These are phyloP conservation scores for Arthrinium phaeospermum DNA, from an alignment of 2,329 filamentous ascomycete species.

Conservation along the genomic window DNA sequence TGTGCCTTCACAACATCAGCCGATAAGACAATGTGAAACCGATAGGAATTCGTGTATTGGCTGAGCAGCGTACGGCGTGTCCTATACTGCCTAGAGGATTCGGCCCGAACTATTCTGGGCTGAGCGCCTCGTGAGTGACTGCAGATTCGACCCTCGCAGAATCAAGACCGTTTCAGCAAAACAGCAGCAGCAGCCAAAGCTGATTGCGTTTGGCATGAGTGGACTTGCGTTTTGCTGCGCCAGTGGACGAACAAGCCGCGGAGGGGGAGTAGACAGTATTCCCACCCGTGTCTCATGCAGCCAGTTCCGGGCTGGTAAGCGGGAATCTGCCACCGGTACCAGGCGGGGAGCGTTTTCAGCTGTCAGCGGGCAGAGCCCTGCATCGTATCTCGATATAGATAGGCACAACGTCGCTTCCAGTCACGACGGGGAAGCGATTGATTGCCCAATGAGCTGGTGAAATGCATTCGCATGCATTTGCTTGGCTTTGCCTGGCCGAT, in stretches of 20 bases:
- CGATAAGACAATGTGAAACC: not conserved
- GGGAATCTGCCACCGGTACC: not conserved
- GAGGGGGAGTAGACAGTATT: not conserved
- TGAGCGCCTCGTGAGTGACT: not conserved
- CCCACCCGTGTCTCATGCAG: not conserved
- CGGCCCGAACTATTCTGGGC: slow-evolving; percentile 8
- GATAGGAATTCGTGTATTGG: not conserved
- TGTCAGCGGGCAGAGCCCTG: not conserved
- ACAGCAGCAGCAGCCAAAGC: not conserved
- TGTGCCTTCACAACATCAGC: not conserved
- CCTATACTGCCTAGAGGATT: not conserved
- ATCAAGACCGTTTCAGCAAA: slow-evolving; percentile 10
- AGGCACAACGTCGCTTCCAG: not conserved
- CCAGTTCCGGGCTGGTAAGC: not conserved
- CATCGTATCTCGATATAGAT: slow-evolving; percentile 10
- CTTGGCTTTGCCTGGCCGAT: not conserved
- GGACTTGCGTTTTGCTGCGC: not conserved
- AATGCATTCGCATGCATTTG: not conserved
- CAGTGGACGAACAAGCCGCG: not conserved
- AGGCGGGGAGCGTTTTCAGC: not conserved
- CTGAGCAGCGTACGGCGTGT: slow-evolving; percentile 1
- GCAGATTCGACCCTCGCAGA: not conserved
- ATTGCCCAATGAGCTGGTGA: not conserved
- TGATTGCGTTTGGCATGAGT: not conserved
- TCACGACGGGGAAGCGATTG: not conserved